Conservation (phyloP, 2,329 filamentous ascomycete genomes). For the Boeremia lycopersici region DNA sequence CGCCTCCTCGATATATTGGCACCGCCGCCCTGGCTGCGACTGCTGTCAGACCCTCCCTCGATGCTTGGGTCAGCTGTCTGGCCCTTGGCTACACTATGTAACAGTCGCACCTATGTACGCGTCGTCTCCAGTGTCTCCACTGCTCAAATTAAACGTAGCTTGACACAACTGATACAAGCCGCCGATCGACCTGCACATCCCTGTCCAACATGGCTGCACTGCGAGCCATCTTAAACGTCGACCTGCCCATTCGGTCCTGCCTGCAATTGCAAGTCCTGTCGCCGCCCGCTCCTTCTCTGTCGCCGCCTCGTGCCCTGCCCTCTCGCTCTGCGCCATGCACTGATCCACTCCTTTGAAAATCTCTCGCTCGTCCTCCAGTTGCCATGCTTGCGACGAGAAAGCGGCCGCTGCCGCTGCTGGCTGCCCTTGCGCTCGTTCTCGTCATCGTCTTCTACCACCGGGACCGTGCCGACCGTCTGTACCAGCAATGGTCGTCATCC, state of each 20-base stretch:
- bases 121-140: conserved; percentile 16
- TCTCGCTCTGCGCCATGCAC: conserved; percentile 24
- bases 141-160: conserved; percentile 18
- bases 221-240: conserved; percentile 23
- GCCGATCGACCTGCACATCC: conserved; percentile 22
- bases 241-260: conserved; percentile 11
- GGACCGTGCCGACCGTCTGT: conserved; percentile 35
- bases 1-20: not conserved
- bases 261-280: not conserved
- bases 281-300: not conserved
- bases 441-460: conserved; percentile 38
- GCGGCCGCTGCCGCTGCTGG: conserved; percentile 39
- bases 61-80: not conserved
- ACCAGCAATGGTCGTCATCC: conserved; percentile 37
- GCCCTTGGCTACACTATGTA: conserved; percentile 8
- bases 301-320: conserved; percentile 6
- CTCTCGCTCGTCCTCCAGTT: conserved; percentile 12
- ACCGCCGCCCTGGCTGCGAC: conserved; percentile 1
- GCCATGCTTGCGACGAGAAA: conserved; percentile 43
- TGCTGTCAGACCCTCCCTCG: conserved; percentile 3
- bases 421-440: conserved; percentile 32
- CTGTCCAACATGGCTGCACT: conserved; percentile 4
- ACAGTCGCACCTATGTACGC: conserved; percentile 13
- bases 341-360: conserved; percentile 23
- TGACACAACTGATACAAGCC: conserved; percentile 30